phyloP scores from a whole-genome alignment of 768 basidiomycete genomes.

The Calocera viscosa region DNA sequence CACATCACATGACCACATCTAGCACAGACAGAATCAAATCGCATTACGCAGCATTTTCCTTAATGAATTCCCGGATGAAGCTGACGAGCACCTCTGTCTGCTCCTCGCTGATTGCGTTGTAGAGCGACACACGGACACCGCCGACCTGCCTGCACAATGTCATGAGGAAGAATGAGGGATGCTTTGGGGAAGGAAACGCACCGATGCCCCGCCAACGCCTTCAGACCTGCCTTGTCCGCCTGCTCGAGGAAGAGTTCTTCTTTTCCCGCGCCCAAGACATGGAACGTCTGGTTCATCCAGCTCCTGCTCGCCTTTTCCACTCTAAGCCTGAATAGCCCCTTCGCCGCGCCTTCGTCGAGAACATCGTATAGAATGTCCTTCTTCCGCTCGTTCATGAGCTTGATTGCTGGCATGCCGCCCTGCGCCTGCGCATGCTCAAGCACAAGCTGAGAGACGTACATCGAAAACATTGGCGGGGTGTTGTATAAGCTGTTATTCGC shows the following conservation, averaged over 20 bases:
- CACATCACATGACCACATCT: no score
- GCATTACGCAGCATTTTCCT: not conserved
- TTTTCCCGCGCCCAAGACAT: slow-evolving; percentile 51
- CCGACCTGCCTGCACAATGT: slow-evolving; percentile 35
- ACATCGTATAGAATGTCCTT: slow-evolving; percentile 61
- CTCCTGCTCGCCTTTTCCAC: slow-evolving; percentile 68
- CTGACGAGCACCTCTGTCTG: slow-evolving; percentile 41
- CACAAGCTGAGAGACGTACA: slow-evolving; percentile 82
- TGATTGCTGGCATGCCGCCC: slow-evolving; percentile 56
- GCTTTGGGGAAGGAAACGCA: slow-evolving; percentile 34
- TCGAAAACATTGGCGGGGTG: slow-evolving; percentile 82
- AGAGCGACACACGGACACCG: slow-evolving; percentile 68
- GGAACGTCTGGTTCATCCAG: slow-evolving; percentile 94
- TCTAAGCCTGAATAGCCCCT: slow-evolving; percentile 56
- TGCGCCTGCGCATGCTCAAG: slow-evolving; percentile 52
- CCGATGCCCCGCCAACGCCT: slow-evolving; percentile 86
- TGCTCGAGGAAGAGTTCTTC: slow-evolving; percentile 67
- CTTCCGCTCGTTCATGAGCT: slow-evolving; percentile 57
- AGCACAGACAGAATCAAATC: not conserved
- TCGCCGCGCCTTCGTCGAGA: slow-evolving; percentile 54
- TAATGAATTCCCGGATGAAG: slow-evolving; percentile 30
- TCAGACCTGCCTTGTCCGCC: slow-evolving; percentile 68
- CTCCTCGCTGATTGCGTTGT: slow-evolving; percentile 76
- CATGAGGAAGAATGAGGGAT: not conserved
- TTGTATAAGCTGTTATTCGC: slow-evolving; percentile 72